phyloP scores from a whole-genome alignment of 2,329 filamentous ascomycete species.

The Dactylellina drechsleri region DNA sequence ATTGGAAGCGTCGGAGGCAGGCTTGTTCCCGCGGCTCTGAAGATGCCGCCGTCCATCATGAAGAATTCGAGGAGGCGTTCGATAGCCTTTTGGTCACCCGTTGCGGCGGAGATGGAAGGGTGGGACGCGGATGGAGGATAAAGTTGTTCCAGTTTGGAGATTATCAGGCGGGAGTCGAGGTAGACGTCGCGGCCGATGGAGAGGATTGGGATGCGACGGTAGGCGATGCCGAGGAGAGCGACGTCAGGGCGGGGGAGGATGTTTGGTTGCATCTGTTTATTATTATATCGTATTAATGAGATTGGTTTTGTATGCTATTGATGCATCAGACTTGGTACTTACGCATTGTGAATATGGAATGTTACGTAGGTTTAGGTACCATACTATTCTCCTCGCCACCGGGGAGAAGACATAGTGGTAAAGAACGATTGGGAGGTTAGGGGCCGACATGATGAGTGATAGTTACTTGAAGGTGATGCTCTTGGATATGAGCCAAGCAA shows the following conservation, averaged over 20 bases:
- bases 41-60: slow-evolving; percentile 66
- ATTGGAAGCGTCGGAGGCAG: slow-evolving; percentile 69
- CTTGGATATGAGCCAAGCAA: too few relatives aligned
- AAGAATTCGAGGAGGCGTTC: slow-evolving; percentile 69
- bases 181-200: slow-evolving; percentile 75
- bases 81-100: slow-evolving; percentile 64
- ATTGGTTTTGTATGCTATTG: slow-evolving; percentile 14
- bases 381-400: slow-evolving; percentile 71
- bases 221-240: slow-evolving; percentile 69
- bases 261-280: slow-evolving; percentile 70
- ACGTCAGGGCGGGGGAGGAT: slow-evolving; percentile 75
- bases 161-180: slow-evolving; percentile 75
- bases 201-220: slow-evolving; percentile 76
- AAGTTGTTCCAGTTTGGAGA: slow-evolving; percentile 71
- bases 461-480: background rate
- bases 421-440: slow-evolving; percentile 65
- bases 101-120: slow-evolving; percentile 61
- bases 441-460: slow-evolving; percentile 10
- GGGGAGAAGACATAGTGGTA: slow-evolving; percentile 76
- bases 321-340: slow-evolving; percentile 59
- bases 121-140: slow-evolving; percentile 64
- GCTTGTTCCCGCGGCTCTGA: slow-evolving; percentile 66
- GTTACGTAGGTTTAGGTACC: slow-evolving; percentile 74
- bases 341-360: slow-evolving; percentile 76
- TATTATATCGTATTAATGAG: slow-evolving; percentile 12